Percentiles rank a stretch among this genome's conserved stretches.
These are phyloP conservation scores for Oidium heveae DNA, from an alignment of 2,329 filamentous ascomycete species.

Conservation along the genomic window DNA sequence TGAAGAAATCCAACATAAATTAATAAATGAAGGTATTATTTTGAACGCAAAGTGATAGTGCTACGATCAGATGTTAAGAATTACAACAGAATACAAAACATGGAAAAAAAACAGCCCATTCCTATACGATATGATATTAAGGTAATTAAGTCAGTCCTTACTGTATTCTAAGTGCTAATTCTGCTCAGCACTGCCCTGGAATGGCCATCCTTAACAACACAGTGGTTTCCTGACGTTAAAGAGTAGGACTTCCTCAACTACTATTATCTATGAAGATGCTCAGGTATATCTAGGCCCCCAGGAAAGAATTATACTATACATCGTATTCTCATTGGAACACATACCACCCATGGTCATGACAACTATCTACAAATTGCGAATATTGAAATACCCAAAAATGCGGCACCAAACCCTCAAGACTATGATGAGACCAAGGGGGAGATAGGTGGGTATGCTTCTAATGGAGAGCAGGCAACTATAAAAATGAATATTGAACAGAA, in stretches of 20 bases:
- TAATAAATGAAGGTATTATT: conserved; percentile 69
- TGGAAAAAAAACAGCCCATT: conserved; percentile 99
- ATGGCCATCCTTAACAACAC: conserved; percentile 90
- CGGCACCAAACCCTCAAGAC: conserved; percentile 48
- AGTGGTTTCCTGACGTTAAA: conserved; percentile 94
- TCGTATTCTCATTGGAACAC: conserved; percentile 76
- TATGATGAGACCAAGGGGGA: conserved; percentile 85
- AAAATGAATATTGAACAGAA: conserved; percentile 85
- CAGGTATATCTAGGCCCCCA: conserved; percentile 26
- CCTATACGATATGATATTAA: conserved; percentile 92
- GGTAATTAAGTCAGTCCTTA: conserved; percentile 19
- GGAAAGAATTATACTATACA: conserved; percentile 75
- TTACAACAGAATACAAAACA: conserved; percentile 68
- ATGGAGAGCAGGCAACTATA: conserved; percentile 45
- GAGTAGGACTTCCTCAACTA: conserved; percentile 21
- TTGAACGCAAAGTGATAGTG: background rate
- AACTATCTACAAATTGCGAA: conserved; percentile 93
- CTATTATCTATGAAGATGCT: background rate
- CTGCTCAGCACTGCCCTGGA: conserved; percentile 54
- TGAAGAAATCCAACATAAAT: conserved; percentile 50
- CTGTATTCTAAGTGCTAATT: background rate
- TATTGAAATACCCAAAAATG: conserved; percentile 68
- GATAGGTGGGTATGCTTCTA: conserved; percentile 69
- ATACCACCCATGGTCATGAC: conserved; percentile 62
- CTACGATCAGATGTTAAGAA: background rate